Conservation (phyloP, 2,329 filamentous ascomycete species). For the Pseudocercospora musae region DNA sequence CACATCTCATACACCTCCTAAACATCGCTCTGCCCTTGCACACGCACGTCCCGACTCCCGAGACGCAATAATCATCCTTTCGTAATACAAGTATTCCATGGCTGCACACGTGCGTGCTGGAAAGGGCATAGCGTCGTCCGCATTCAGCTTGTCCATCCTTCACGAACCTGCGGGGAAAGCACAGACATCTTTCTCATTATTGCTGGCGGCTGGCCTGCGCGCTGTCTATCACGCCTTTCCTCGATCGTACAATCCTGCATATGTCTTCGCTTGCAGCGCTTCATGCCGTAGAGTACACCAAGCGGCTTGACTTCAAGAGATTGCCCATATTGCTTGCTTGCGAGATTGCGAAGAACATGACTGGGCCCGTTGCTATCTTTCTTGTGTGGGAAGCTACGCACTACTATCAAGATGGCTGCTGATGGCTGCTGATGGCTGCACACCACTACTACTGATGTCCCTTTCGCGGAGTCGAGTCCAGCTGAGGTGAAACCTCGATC, state of each 20-base stretch:
- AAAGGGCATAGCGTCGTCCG: not conserved
- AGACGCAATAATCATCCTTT: not conserved
- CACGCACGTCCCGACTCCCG: not conserved
- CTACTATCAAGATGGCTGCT: not conserved
- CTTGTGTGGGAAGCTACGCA: not conserved
- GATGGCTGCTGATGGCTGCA: not conserved
- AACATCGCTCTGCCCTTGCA: not conserved
- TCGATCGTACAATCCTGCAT: not conserved
- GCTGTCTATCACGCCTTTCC: not conserved
- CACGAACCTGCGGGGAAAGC: constrained; percentile 2
- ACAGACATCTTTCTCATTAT: not conserved
- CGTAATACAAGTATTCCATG: not conserved
- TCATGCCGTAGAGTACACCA: not conserved
- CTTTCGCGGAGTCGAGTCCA: not conserved
- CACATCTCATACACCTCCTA: not conserved
- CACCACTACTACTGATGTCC: not conserved
- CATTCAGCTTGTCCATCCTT: constrained; percentile 1
- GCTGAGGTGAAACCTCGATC: not conserved
- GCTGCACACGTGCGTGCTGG: not conserved
- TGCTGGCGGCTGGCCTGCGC: no score
- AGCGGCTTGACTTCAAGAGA: not conserved
- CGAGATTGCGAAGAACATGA: not conserved
- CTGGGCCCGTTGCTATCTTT: not conserved
- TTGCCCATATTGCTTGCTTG: no score
- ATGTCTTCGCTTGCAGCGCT: not conserved